Percentiles rank a stretch among this genome's conserved stretches.
Evolutionary conservation across 768 basidiomycete species (phyloP).

Genomic region (Dioszegia hungarica): DNA sequence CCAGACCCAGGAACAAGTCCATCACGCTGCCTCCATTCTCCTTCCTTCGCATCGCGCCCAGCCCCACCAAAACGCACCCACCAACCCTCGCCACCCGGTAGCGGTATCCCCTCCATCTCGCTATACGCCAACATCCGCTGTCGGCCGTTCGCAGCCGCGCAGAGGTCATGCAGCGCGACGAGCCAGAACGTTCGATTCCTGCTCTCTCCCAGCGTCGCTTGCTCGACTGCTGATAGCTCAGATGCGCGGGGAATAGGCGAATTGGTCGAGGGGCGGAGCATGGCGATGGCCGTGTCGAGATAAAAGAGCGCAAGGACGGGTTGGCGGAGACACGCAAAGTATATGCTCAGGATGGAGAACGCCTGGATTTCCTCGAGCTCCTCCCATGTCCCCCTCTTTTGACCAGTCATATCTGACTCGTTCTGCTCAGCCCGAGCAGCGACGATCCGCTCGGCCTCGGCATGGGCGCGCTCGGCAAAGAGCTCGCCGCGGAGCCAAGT

Average conservation of each 20-base stretch:
- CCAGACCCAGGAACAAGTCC: slow-evolving; percentile 26
- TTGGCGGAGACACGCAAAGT: slow-evolving; percentile 32
- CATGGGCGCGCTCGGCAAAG: slow-evolving; percentile 35
- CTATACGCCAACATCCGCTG: slow-evolving; percentile 24
- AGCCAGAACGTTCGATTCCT: slow-evolving; percentile 43
- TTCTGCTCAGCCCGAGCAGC: slow-evolving; percentile 13
- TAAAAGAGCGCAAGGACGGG: slow-evolving; percentile 25
- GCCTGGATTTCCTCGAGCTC: slow-evolving; percentile 44
- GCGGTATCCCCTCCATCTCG: slow-evolving; percentile 28
- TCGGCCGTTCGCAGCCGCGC: slow-evolving; percentile 32
- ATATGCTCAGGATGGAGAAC: slow-evolving; percentile 29
- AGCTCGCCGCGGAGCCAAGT: slow-evolving; percentile 33
- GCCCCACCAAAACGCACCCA: slow-evolving; percentile 39
- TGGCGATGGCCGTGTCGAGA: slow-evolving; percentile 30
- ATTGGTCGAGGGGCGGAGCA: slow-evolving; percentile 27
- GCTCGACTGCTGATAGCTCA: slow-evolving; percentile 18
- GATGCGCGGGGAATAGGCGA: slow-evolving; percentile 16
- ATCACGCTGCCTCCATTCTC: slow-evolving; percentile 27
- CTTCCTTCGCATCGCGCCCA: neutral
- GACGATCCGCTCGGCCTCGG: slow-evolving; percentile 18
- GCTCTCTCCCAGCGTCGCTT: slow-evolving; percentile 33
- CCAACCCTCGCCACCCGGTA: slow-evolving; percentile 37
- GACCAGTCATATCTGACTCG: slow-evolving; percentile 14
- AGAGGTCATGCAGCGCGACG: slow-evolving; percentile 39
- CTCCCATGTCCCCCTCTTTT: slow-evolving; percentile 36